Evolutionary conservation across 2,329 filamentous ascomycete species (phyloP).

Genomic region (Claviceps monticola): DNA sequence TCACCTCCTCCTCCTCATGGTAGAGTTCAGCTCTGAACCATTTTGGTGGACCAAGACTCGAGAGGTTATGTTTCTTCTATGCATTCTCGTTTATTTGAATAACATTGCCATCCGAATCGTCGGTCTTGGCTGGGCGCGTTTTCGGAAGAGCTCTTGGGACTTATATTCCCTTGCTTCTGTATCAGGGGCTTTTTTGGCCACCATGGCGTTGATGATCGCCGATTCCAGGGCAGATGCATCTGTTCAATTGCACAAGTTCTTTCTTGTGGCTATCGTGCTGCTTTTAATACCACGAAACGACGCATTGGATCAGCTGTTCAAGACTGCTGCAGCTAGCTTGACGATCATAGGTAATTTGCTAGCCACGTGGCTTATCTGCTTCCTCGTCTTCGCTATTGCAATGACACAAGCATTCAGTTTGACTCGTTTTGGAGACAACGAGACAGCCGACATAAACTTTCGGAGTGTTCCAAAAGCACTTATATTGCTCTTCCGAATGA

Average conservation of each 20-base stretch:
- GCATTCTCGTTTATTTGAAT: slow-evolving; percentile 67
- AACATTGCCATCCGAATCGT: slow-evolving; percentile 77
- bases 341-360: slow-evolving; percentile 81
- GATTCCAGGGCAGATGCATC: slow-evolving; percentile 48
- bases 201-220: slow-evolving; percentile 62
- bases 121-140: slow-evolving; percentile 83
- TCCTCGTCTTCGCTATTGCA: slow-evolving; percentile 91
- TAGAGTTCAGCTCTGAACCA: slow-evolving; percentile 74
- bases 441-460: slow-evolving; percentile 75
- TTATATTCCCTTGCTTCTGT: slow-evolving; percentile 74
- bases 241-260: slow-evolving; percentile 80
- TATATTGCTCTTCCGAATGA: slow-evolving; percentile 85
- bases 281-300: slow-evolving; percentile 93
- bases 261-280: slow-evolving; percentile 78
- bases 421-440: slow-evolving; percentile 66
- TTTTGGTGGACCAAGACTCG: slow-evolving; percentile 55
- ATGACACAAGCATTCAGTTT: slow-evolving; percentile 92
- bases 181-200: slow-evolving; percentile 61
- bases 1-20: slow-evolving; percentile 68
- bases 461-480: slow-evolving; percentile 86
- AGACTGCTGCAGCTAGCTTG: slow-evolving; percentile 89
- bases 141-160: slow-evolving; percentile 90
- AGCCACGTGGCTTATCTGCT: slow-evolving; percentile 94
- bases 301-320: slow-evolving; percentile 94
- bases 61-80: slow-evolving; percentile 64